These are phyloP conservation scores for Pseudozyma sp. DNA, from an alignment of 1,284 basidiomycete genomes.

Conservation along the genomic window DNA sequence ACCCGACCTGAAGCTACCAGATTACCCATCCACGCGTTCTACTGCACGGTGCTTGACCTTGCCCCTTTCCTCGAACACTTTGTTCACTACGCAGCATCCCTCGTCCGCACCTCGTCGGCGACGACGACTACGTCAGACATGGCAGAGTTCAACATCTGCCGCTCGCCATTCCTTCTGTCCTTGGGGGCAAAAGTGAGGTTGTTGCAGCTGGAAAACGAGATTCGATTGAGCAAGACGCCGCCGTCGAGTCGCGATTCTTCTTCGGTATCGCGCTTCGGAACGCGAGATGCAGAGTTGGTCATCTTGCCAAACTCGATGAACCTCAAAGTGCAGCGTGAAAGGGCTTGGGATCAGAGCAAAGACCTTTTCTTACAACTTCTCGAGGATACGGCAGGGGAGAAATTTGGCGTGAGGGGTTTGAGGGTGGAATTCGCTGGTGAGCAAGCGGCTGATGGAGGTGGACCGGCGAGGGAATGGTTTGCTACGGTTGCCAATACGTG, in stretches of 20 bases:
- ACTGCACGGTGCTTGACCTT: constrained; percentile 44
- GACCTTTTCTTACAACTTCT: constrained; percentile 28
- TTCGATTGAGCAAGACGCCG: constrained; percentile 19
- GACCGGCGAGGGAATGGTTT: constrained; percentile 58
- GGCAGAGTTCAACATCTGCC: constrained; percentile 41
- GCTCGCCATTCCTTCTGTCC: constrained; percentile 39
- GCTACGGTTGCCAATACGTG: constrained; percentile 37
- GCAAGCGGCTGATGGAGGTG: constrained; percentile 56
- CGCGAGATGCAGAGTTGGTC: constrained; percentile 20
- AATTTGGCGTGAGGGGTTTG: constrained; percentile 22
- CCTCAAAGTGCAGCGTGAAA: constrained; percentile 24
- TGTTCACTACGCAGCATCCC: constrained; percentile 25
- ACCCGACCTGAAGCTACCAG: constrained; percentile 7
- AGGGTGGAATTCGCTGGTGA: constrained; percentile 52
- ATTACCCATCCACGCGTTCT: constrained; percentile 29
- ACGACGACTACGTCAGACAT: background rate
- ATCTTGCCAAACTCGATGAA: constrained; percentile 19
- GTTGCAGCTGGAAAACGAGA: constrained; percentile 47
- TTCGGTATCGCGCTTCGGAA: background rate
- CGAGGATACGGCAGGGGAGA: constrained; percentile 10
- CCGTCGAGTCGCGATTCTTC: background rate
- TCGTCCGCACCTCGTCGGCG: background rate
- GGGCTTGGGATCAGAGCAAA: constrained; percentile 28
- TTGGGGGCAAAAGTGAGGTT: constrained; percentile 53
- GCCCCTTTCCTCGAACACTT: constrained; percentile 48